Conservation (phyloP, 1,284 basidiomycete genomes). For the Stereum hirsutum region DNA sequence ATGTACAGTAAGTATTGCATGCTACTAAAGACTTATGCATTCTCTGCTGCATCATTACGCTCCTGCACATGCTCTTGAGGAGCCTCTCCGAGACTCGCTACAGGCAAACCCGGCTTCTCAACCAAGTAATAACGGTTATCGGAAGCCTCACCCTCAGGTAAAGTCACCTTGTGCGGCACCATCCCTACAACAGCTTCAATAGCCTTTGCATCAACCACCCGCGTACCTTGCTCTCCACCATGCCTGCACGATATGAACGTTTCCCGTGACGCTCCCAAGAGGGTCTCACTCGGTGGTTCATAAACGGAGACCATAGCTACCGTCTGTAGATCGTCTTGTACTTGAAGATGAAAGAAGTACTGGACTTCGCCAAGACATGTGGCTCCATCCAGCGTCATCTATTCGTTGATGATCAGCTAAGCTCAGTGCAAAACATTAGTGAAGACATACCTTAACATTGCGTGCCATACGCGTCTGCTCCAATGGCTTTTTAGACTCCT, state of each 20-base stretch:
- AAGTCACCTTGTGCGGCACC: conserved; percentile 8
- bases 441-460: conserved; percentile 14
- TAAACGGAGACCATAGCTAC: neutral
- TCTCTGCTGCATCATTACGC: too few species aligned
- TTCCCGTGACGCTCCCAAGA: conserved; percentile 11
- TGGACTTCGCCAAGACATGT: conserved; percentile 15
- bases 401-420: neutral
- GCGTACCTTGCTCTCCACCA: conserved; percentile 9
- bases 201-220: conserved; percentile 11
- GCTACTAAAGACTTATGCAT: too few species aligned
- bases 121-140: too few species aligned
- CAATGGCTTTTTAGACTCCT: conserved; percentile 10
- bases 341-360: conserved; percentile 15
- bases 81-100: neutral
- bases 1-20: neutral
- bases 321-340: neutral
- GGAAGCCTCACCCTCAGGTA: neutral
- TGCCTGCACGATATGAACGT: conserved; percentile 16
- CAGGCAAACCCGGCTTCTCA: neutral
- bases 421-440: conserved; percentile 2
- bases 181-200: conserved; percentile 21
- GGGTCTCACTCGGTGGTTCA: conserved; percentile 9
- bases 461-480: conserved; percentile 11
- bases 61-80: neutral
- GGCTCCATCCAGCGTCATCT: conserved; percentile 6